Evolutionary conservation across 495 filamentous ascomycete species (phyloP), one percentile per base, ranked within the genome.

Genomic region (Aspergillus bridgeri): DNA sequence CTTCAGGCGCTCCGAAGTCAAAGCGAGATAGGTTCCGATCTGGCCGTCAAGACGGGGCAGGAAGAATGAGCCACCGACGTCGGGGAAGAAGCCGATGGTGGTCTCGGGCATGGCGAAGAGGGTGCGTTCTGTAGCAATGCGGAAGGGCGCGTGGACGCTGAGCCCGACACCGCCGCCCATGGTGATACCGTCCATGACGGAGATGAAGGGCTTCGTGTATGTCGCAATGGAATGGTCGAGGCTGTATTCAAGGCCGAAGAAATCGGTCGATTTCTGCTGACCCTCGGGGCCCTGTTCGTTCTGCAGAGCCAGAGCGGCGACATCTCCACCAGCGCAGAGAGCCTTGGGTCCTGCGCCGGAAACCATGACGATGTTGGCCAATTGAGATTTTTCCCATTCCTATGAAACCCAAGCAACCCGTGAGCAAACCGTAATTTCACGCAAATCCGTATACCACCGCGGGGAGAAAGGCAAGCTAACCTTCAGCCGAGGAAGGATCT

Each of bases 31-130:
- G 43, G 90, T 95, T 33, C 94, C 94, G 44, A 90, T 66, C 53
- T 82, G 70, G 48, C 94, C 94, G 57, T 93, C 84, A 74, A 98
- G 85, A 56, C 91, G 82, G 8, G 94, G 89, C 22, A 98, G 79
- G 80, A 97, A 98, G 79, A 97, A 98, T 19, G 89, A 92, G 53
- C 85, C 94, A 44, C 94, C 94, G 29, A 98, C 95, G 65, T 98
- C 94, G 25, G 95, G 94, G 77, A 98, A 98, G 78, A 97, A 96
- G 9, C 94, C 94, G 64, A 98, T 98, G 8, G 80, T 92, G 3
- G 94, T 98, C 78, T 98, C 94, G 38, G 94, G 94, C 94, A 98
- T 98, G 60, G 95, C 92, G 66, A 98, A 96, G 19, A 92, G 71
- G 6, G 95, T 98, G 54, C 87, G 87, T 73, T 98, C 94, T 13